These are phyloP conservation scores for Cytospora piceae DNA, from an alignment of 2,329 filamentous ascomycete genomes.

Conservation along the genomic window DNA sequence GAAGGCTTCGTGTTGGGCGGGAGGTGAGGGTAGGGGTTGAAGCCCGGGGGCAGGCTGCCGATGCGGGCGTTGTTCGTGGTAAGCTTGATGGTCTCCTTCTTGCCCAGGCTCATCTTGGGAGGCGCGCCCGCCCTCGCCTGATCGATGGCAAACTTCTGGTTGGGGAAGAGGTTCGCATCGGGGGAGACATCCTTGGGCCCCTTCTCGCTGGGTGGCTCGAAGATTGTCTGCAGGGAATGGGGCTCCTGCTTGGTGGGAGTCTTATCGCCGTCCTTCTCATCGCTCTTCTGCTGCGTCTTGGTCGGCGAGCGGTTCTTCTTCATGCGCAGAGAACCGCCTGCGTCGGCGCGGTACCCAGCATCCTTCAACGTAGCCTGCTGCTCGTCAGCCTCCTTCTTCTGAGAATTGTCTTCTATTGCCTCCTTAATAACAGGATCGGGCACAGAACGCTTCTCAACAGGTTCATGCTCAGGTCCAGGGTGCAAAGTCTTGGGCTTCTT, in stretches of 20 bases:
- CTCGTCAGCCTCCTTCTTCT: neutral
- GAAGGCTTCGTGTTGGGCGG: conserved; percentile 9
- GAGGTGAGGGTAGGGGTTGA: conserved; percentile 23
- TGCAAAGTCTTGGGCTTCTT: conserved; percentile 17
- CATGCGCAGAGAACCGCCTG: conserved; percentile 42
- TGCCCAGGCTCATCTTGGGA: neutral
- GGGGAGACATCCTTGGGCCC: conserved; percentile 9
- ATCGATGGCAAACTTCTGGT: conserved; percentile 28
- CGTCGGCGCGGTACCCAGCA: conserved; percentile 35
- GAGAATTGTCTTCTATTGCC: neutral
- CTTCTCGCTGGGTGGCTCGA: conserved; percentile 14
- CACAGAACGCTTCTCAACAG: neutral
- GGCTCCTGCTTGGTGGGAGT: neutral
- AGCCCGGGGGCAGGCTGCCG: conserved; percentile 10
- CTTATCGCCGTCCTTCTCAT: neutral
- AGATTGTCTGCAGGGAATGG: conserved; percentile 11
- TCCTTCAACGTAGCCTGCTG: neutral
- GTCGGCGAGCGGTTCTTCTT: conserved; percentile 16
- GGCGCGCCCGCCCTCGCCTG: conserved; percentile 12
- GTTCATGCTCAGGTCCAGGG: neutral
- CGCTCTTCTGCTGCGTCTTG: conserved; percentile 18
- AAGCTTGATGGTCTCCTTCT: neutral
- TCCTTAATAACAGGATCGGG: neutral
- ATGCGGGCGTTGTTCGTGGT: conserved; percentile 12
- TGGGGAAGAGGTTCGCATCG: conserved; percentile 17